phyloP scores from a whole-genome alignment of 179 eudicot species.

The Silene noctiflora region DNA sequence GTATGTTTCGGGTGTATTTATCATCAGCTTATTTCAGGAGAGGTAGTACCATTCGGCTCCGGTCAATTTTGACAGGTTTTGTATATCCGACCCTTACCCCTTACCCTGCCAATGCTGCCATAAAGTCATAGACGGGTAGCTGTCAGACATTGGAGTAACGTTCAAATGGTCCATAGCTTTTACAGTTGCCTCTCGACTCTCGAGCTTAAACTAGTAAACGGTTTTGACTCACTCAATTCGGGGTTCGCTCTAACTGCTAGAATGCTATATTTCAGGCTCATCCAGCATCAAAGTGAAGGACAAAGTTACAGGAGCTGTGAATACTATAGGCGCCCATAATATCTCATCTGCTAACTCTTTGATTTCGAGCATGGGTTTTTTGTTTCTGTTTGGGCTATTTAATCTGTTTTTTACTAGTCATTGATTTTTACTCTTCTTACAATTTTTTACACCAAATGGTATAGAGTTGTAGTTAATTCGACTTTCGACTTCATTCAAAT shows the following conservation, averaged over 20 bases:
- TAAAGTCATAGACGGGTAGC: no score
- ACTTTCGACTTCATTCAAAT: slow-evolving; percentile 15
- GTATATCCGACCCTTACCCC: no score
- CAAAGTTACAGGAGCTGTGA: slow-evolving; percentile 38
- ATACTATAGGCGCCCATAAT: slow-evolving; percentile 44
- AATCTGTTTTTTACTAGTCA: slow-evolving; percentile 22
- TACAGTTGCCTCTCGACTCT: no score
- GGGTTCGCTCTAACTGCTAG: not conserved
- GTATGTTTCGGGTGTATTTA: no score
- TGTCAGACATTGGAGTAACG: no score
- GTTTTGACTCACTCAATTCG: no score
- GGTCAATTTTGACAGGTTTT: no score
- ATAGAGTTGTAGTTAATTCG: slow-evolving; percentile 1
- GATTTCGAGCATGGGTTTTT: slow-evolving; percentile 26
- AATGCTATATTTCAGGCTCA: slow-evolving; percentile 46
- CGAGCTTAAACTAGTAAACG: no score
- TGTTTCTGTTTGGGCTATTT: slow-evolving; percentile 33
- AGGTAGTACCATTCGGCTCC: no score
- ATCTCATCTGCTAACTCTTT: slow-evolving; percentile 39
- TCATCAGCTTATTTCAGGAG: no score
- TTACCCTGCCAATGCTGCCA: no score
- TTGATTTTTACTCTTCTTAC: slow-evolving; percentile 4
- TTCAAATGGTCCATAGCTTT: no score
- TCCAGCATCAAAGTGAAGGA: slow-evolving; percentile 71
- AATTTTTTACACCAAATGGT: slow-evolving; percentile 8